A percentile compares a stretch with the other conserved stretches of the same genome.
These are phyloP conservation scores for Penicillium herquei DNA, from an alignment of 495 filamentous ascomycete species.

Conservation along the genomic window DNA sequence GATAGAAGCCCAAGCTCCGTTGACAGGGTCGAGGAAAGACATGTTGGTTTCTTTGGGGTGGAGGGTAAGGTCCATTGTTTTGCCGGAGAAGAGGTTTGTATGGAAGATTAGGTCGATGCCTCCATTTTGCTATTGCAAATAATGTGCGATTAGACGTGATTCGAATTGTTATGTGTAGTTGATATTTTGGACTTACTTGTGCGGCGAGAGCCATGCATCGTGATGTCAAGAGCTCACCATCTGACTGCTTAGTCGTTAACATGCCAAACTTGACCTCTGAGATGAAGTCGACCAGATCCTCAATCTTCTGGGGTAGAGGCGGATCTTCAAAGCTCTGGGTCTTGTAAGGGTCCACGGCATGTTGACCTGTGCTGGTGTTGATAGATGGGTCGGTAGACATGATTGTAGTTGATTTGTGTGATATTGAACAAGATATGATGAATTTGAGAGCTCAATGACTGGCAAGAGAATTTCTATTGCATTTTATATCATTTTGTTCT, in stretches of 20 bases:
- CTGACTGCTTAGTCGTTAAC: slow-evolving; percentile 69
- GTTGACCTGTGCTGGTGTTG: slow-evolving; percentile 58
- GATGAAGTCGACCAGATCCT: slow-evolving; percentile 69
- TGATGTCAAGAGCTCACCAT: slow-evolving; percentile 67
- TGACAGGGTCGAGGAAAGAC: slow-evolving; percentile 69
- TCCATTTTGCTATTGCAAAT: slow-evolving; percentile 58
- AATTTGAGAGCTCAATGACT: too few species aligned
- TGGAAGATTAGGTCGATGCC: slow-evolving; percentile 89
- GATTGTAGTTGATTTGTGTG: background rate
- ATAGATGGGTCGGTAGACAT: slow-evolving; percentile 42
- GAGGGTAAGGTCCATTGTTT: slow-evolving; percentile 75
- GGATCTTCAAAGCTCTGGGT: slow-evolving; percentile 63
- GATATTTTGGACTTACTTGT: slow-evolving; percentile 53
- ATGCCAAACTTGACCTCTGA: slow-evolving; percentile 74
- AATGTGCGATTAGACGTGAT: background rate
- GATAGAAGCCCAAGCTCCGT: slow-evolving; percentile 78
- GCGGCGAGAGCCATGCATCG: slow-evolving; percentile 88
- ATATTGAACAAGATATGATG: background rate
- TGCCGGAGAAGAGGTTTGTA: slow-evolving; percentile 90
- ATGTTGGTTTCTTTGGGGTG: slow-evolving; percentile 78
- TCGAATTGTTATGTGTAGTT: background rate
- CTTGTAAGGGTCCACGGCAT: slow-evolving; percentile 79
- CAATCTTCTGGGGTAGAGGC: slow-evolving; percentile 72
- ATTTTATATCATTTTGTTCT: slow-evolving; percentile 8
- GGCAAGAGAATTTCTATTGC: background rate